These are phyloP conservation scores for Neurospora hispaniola DNA, from an alignment of 495 filamentous ascomycete species.

Conservation along the genomic window DNA sequence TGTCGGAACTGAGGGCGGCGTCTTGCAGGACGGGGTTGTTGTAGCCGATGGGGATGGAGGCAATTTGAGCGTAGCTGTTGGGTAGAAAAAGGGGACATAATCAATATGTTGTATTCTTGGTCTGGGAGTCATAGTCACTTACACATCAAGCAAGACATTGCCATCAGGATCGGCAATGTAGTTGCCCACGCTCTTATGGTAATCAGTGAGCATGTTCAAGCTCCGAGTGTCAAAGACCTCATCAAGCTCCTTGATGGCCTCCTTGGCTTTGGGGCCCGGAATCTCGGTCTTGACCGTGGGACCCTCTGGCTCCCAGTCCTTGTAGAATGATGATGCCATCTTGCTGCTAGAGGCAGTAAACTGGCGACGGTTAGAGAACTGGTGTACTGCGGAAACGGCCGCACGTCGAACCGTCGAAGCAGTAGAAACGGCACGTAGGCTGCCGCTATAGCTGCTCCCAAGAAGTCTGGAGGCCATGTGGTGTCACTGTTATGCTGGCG, in stretches of 20 bases:
- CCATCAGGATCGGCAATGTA: slow-evolving; percentile 87
- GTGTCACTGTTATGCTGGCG: neutral
- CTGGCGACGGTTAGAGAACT: slow-evolving; percentile 10
- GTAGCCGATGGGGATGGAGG: slow-evolving; percentile 94
- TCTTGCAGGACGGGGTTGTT: slow-evolving; percentile 76
- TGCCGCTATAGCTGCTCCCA: neutral
- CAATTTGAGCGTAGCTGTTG: slow-evolving; percentile 79
- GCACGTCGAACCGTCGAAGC: neutral
- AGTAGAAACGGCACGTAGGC: neutral
- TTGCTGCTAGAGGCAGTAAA: slow-evolving; percentile 22
- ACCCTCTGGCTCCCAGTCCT: slow-evolving; percentile 58
- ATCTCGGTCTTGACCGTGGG: slow-evolving; percentile 69
- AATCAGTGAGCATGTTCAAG: slow-evolving; percentile 88
- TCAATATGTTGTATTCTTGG: neutral
- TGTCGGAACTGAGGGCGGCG: slow-evolving; percentile 63
- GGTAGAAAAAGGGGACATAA: neutral
- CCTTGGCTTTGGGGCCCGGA: slow-evolving; percentile 71
- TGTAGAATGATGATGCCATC: slow-evolving; percentile 44
- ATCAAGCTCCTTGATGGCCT: slow-evolving; percentile 50
- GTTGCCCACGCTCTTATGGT: slow-evolving; percentile 59
- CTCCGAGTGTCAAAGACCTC: slow-evolving; percentile 88
- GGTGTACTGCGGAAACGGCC: neutral
- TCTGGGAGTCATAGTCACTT: slow-evolving; percentile 25
- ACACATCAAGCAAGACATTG: slow-evolving; percentile 70
- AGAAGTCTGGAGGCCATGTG: neutral